These are phyloP conservation scores for Solanum chacoense DNA, from an alignment of 305 asterid genomes.

Conservation along the genomic window DNA sequence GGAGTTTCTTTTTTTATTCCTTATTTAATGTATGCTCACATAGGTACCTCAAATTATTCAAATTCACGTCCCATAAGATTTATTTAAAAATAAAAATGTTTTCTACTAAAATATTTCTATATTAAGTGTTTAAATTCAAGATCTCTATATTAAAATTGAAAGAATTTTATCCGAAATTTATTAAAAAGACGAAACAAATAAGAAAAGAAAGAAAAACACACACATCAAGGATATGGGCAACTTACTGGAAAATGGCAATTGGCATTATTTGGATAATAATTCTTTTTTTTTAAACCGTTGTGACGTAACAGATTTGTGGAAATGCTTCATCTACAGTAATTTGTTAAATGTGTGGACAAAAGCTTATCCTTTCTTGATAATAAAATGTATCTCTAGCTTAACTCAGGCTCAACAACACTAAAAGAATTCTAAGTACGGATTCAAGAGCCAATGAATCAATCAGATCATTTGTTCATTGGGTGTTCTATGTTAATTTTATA, in stretches of 20 bases:
- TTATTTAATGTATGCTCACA: neutral
- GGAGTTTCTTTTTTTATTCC: neutral
- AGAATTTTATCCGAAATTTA: no score
- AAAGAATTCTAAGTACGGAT: no score
- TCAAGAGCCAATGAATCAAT: rapidly evolving
- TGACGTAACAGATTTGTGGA: neutral
- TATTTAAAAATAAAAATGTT: neutral
- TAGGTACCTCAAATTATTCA: neutral
- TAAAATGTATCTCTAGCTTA: no score
- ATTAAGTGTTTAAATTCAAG: no score
- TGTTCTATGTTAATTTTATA: no score
- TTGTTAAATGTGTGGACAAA: neutral
- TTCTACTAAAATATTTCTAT: neutral
- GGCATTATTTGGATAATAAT: neutral
- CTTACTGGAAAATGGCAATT: neutral
- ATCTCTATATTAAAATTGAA: neutral
- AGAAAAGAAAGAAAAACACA: neutral
- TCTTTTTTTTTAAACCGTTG: neutral
- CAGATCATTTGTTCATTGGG: no score
- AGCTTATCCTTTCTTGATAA: neutral
- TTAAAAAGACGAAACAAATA: neutral
- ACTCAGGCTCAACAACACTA: no score
- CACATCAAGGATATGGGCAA: neutral
- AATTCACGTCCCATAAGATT: no score
- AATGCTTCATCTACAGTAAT: neutral